A percentile compares a stretch with the other conserved stretches of the same genome.
Evolutionary conservation across 2,329 filamentous ascomycete species (phyloP).

Genomic region (Ophiocordyceps sinensis): DNA sequence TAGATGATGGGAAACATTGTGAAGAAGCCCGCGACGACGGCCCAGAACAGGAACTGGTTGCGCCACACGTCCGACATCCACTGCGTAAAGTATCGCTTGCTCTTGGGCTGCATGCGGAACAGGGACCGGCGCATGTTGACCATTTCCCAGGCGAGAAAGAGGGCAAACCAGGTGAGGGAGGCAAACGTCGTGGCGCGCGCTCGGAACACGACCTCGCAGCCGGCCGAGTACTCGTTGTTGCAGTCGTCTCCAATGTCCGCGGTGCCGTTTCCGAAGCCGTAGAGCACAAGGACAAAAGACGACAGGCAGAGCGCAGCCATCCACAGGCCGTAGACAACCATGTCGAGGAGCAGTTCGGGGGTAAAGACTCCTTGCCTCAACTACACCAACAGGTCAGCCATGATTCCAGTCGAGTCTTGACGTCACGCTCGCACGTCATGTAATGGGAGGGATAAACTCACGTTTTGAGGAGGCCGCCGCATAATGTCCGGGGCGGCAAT

Average conservation of each 20-base stretch:
- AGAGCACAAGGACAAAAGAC: slow-evolving; percentile 38
- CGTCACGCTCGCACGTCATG: too few relatives aligned
- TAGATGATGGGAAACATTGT: slow-evolving; percentile 37
- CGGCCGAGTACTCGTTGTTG: slow-evolving; percentile 37
- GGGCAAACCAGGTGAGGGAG: slow-evolving; percentile 57
- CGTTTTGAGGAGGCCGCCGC: slow-evolving; percentile 50
- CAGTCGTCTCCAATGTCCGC: slow-evolving; percentile 42
- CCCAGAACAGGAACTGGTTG: slow-evolving; percentile 57
- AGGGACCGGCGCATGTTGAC: slow-evolving; percentile 55
- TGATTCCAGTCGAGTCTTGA: neutral
- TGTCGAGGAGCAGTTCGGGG: slow-evolving; percentile 48
- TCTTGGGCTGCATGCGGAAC: slow-evolving; percentile 56
- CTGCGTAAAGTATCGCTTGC: slow-evolving; percentile 45
- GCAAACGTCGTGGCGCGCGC: slow-evolving; percentile 60
- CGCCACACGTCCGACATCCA: slow-evolving; percentile 54
- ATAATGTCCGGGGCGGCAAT: slow-evolving; percentile 55
- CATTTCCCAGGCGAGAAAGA: slow-evolving; percentile 67
- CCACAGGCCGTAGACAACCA: slow-evolving; percentile 53
- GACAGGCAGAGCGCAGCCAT: slow-evolving; percentile 45
- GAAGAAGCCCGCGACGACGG: slow-evolving; percentile 31
- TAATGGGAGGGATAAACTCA: slow-evolving; percentile 14
- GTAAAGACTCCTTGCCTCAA: slow-evolving; percentile 46
- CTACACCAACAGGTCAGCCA: slow-evolving; percentile 4
- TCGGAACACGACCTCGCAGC: slow-evolving; percentile 48
- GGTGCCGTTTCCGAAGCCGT: slow-evolving; percentile 28